Base-by-base conservation (phyloP, 2,329 filamentous ascomycete genomes). In the Lojkania enalia region DNA sequence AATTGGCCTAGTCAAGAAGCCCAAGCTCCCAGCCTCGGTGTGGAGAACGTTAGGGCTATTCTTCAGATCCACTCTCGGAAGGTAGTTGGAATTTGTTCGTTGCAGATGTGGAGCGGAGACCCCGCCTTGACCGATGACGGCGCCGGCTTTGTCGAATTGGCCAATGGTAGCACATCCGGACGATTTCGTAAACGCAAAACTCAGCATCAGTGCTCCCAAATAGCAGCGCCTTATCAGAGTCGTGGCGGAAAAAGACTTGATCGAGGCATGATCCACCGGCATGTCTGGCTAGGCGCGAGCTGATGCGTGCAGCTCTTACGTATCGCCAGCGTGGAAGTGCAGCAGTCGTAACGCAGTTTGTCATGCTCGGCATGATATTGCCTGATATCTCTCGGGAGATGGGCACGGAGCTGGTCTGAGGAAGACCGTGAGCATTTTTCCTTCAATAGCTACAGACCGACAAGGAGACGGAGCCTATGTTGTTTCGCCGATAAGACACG, bases 121-220 rank as follows among this genome's bases (percentile, higher is more conserved):
- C 60, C 64, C 60, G 50, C 58, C 58, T 52, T 63, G 54, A 45
- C 42, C 44, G 48, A 63, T 61, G 58, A 61, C 54, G 52, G 53
- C 20, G 31, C 44, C 39, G 46, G 13, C 32, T 38, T 39, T 16
- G 31, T 30, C 15, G 42, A 44, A 44, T 44, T 48, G 48, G 38
- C 64, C 60, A 67, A 63, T 67, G 33, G 37, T 9, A 46, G 30
- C 20, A 20, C 15, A 15, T 15, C 32, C 32, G 42, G 35, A 19
- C 27, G 21, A 53, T 62, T 54, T 49, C 53, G 60, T 62, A 58
- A 61, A 31, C 33, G 42, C 15, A 15, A 54, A 44, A 58, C 46
- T 58, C 53, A 60, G 32, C 38, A 19, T 37, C 18, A 47, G 37
- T 42, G 36, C 51, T 33, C 38, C 46, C 48, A 42, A 39, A 44